Evolutionary conservation across 73 alveolate genomes (phyloP).

Genomic region (Effrenium voratum): DNA sequence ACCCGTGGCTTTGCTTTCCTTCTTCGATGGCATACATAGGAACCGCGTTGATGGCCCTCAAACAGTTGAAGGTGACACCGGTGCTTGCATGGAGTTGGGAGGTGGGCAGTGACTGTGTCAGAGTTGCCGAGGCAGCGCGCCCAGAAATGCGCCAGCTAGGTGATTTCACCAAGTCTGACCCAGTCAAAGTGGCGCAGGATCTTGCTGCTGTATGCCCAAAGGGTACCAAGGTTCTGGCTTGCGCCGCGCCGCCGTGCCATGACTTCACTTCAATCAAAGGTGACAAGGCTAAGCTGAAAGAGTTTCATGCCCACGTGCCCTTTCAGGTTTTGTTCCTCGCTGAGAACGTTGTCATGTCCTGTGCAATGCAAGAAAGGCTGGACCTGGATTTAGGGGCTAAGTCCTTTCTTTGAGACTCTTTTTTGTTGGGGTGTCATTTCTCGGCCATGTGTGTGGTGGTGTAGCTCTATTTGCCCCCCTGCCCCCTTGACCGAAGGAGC

Average conservation of each 20-base stretch:
- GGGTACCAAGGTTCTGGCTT: background rate
- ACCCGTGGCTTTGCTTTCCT: background rate
- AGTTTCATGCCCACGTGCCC: background rate
- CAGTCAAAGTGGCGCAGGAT: background rate
- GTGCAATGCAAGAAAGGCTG: background rate
- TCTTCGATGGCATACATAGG: background rate
- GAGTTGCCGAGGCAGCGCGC: background rate
- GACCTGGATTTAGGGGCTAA: background rate
- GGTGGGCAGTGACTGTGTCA: background rate
- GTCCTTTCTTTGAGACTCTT: background rate
- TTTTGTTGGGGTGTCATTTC: background rate
- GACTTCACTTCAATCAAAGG: background rate
- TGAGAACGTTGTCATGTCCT: background rate
- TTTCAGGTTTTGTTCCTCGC: background rate
- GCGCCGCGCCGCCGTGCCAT: background rate
- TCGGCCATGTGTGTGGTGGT: conserved; percentile 22
- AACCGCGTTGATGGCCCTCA: background rate
- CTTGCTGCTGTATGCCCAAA: background rate
- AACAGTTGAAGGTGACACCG: background rate
- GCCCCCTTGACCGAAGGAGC: background rate
- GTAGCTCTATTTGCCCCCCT: background rate
- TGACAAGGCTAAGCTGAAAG: background rate
- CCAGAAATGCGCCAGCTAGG: background rate
- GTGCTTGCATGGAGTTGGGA: background rate
- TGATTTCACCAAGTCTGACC: background rate